Evolutionary conservation across 2,329 filamentous ascomycete species (phyloP), one percentile per base, ranked within the genome.

Genomic region (Exophiala alcalophila): DNA sequence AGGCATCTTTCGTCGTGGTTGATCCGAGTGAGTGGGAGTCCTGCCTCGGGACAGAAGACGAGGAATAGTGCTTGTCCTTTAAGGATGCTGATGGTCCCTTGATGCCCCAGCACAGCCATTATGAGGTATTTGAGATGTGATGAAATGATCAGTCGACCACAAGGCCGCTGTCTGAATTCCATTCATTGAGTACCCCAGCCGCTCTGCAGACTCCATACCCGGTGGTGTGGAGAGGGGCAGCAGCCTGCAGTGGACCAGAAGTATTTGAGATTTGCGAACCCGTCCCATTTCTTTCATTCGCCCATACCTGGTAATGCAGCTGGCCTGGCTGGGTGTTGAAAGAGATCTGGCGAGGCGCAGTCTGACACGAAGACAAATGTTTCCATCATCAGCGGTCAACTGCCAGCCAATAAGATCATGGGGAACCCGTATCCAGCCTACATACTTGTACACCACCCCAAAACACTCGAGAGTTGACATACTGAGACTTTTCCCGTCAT

Each of bases 381-480:
- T 40, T 40, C 36, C 36, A 40, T 40, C 26, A 40, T 40, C 36
- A 23, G 36, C 18, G 10, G 19, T 24, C 5, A 4, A 11, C 14
- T 12, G 25, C 11, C 20, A 40, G 26, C 36, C 36, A 40, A 31
- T 30, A 26, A 25, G 9, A 20, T 12, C 12, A n/a, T 18, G n/a
- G n/a, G n/a, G n/a, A n/a, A n/a, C n/a, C n/a, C n/a, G n/a, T n/a
- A n/a, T n/a, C n/a, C n/a, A n/a, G n/a, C n/a, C n/a, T n/a, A n/a
- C n/a, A n/a, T n/a, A n/a, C n/a, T n/a, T n/a, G n/a, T n/a, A n/a
- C n/a, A n/a, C n/a, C n/a, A n/a, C n/a, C n/a, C n/a, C n/a, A n/a
- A n/a, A n/a, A n/a, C n/a, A n/a, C n/a, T n/a, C n/a, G n/a, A n/a
- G n/a, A n/a, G n/a, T n/a, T n/a, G n/a, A n/a, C n/a, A n/a, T n/a